Evolutionary conservation across 768 basidiomycete genomes (phyloP).

Genomic region (Cystofilobasidium capitatum): DNA sequence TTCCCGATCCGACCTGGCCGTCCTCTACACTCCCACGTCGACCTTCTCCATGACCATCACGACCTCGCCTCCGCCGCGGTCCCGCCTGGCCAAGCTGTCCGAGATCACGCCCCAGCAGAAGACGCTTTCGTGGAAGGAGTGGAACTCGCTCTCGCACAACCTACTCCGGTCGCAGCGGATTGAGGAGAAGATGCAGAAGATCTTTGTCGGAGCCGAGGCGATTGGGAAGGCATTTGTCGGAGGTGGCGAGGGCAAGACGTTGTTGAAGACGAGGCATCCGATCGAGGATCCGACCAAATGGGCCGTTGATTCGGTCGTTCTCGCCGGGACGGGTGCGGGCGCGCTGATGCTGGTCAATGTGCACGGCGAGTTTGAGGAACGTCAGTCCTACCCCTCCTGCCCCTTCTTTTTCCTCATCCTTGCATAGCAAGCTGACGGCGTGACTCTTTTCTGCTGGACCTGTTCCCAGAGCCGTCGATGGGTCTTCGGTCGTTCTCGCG

Average conservation of each 20-base stretch:
- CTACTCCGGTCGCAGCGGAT: constrained; percentile 39
- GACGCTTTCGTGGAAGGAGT: constrained; percentile 66
- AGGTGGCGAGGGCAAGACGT: constrained; percentile 50
- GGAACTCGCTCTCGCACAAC: constrained; percentile 64
- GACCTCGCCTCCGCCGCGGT: constrained; percentile 68
- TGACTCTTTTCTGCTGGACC: neutral
- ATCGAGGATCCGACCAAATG: constrained; percentile 71
- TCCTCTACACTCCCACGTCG: constrained; percentile 73
- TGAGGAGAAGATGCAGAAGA: constrained; percentile 21
- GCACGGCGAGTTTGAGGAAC: constrained; percentile 84
- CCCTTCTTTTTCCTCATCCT: constrained; percentile 9
- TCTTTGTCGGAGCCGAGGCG: constrained; percentile 20
- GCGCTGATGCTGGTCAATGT: constrained; percentile 57
- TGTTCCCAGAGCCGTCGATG: constrained; percentile 51
- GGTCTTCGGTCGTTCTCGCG: constrained; percentile 89
- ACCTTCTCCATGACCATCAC: constrained; percentile 86
- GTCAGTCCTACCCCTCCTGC: constrained; percentile 45
- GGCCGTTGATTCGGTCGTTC: constrained; percentile 72
- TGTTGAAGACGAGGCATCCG: constrained; percentile 77
- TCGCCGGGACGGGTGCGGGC: constrained; percentile 38
- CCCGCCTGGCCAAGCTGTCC: constrained; percentile 40
- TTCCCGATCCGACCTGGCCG: constrained; percentile 55
- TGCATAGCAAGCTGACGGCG: neutral
- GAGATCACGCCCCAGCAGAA: constrained; percentile 62
- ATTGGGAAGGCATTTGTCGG: constrained; percentile 61